phyloP scores from a whole-genome alignment of 441 rosid genomes.

The Bruguiera hainesii region DNA sequence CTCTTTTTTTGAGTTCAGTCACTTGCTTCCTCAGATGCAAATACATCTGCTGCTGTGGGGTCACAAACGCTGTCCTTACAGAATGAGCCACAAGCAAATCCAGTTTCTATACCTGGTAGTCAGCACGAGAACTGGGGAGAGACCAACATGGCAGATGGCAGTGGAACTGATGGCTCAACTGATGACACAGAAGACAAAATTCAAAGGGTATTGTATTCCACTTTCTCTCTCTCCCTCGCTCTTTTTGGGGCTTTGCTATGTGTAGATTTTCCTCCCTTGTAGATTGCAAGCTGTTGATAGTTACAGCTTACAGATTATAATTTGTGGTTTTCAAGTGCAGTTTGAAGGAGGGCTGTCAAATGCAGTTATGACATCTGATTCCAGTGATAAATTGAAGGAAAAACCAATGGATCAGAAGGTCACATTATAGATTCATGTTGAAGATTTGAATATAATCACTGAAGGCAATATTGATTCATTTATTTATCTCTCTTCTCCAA shows the following conservation, averaged over 20 bases:
- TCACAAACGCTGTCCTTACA: constrained; percentile 35
- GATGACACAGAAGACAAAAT: constrained; percentile 81
- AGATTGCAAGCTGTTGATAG: neutral
- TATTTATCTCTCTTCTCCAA: neutral
- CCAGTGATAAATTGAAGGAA: constrained; percentile 83
- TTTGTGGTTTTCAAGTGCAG: constrained; percentile 42
- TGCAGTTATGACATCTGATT: constrained; percentile 56
- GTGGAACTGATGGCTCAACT: constrained; percentile 78
- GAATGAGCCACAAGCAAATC: constrained; percentile 38
- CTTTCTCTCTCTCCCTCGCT: neutral
- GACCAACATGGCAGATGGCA: constrained; percentile 59
- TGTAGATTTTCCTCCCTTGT: neutral
- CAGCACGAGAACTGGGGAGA: constrained; percentile 60
- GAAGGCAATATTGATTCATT: neutral
- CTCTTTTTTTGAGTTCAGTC: constrained; percentile 28
- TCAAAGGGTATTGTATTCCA: constrained; percentile 48
- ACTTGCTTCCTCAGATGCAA: constrained; percentile 35
- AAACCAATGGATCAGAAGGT: constrained; percentile 78
- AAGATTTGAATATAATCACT: neutral
- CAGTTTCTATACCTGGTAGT: constrained; percentile 40
- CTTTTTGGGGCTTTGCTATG: neutral
- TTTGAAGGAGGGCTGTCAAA: constrained; percentile 47
- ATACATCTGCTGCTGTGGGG: constrained; percentile 33
- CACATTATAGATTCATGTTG: neutral
- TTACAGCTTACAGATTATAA: constrained; percentile 7